These are phyloP conservation scores for Helichrysum umbraculigerum DNA, from an alignment of 129 eudicot species.

Conservation along the genomic window DNA sequence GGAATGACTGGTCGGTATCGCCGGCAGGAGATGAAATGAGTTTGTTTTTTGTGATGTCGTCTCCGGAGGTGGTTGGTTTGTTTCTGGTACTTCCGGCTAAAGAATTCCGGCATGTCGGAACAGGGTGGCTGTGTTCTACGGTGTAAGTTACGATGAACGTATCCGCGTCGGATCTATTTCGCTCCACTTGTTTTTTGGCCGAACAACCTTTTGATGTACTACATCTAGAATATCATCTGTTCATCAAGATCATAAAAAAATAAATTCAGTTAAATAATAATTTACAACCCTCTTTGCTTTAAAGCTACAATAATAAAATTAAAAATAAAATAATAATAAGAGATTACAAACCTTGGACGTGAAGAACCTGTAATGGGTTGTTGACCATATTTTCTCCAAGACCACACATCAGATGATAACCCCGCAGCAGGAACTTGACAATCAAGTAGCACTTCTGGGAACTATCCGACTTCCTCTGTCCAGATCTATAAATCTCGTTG, in stretches of 20 bases:
- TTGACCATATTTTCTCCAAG: constrained; percentile 99
- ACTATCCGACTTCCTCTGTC: too few relatives aligned
- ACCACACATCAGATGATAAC: constrained; percentile 92
- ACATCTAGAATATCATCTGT: constrained; percentile 95
- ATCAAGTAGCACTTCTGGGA: too few relatives aligned
- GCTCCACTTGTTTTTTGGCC: constrained; percentile 98
- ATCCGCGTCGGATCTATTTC: constrained; percentile 92
- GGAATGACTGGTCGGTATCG: constrained; percentile 59
- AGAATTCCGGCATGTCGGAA: constrained; percentile 95
- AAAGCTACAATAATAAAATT: background rate
- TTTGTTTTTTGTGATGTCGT: constrained; percentile 35
- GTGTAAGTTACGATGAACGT: constrained; percentile 95
- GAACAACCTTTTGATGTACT: constrained; percentile 94
- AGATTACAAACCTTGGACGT: constrained; percentile 76
- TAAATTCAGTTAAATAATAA: background rate
- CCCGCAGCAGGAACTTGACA: constrained; percentile 94
- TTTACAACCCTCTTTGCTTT: background rate
- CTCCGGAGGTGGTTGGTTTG: constrained; percentile 54
- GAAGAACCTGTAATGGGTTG: constrained; percentile 99
- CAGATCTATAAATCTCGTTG: too few relatives aligned
- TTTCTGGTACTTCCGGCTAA: constrained; percentile 93
- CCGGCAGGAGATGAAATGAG: constrained; percentile 51
- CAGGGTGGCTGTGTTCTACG: constrained; percentile 91
- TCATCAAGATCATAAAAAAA: constrained; percentile 10
- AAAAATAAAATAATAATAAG: background rate